Evolutionary conservation across 768 basidiomycete species (phyloP), one percentile per base, ranked within the genome.

Genomic region (Suillus ampliporus): DNA sequence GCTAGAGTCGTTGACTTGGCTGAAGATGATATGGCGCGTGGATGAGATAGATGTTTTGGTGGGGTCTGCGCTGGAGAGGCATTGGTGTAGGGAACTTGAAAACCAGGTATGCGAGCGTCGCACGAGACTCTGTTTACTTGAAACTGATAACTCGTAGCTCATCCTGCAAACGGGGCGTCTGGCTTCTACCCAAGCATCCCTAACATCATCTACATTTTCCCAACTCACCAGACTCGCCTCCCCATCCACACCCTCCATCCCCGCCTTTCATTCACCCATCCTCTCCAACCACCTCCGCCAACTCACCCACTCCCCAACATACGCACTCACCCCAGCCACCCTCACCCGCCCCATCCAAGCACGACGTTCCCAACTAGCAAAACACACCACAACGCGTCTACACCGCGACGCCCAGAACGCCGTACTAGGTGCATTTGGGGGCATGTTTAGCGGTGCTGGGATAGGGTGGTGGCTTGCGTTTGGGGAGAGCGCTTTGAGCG

Each of bases 131-230:
- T 31, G 57, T 43, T 37, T 44, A 38, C 31, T 6, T 35, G 11
- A 35, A 13, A 8, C 21, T 60, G 2, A 58, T 44, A 13, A 3
- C 38, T 54, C 54, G n/a, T 60, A 92, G 90, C 79, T 92, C 41
- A 80, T 88, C 43, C 80, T 87, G 54, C 85, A 90, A 60, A 83
- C 88, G 1, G 91, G 91, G 15, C 79, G 82, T 28, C 78, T 93
- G 13, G 73, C 82, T 13, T 73, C 68, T 10, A 68, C 82, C 14
- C 89, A 89, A 72, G 65, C 76, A 15, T 68, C 77, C 3, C 70
- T 86, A 23, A 77, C 82, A 3, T 65, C 69, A 48, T 77, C 80
- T 15, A 80, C 82, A 14, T 79, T 80, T 37, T 50, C 62, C 4
- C 76, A 87, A 19, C 69, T 84, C 21, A 68, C 74, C 15, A 73